These are phyloP conservation scores for Posidonia oceanica DNA, from an alignment of 116 monocot genomes.

Conservation along the genomic window DNA sequence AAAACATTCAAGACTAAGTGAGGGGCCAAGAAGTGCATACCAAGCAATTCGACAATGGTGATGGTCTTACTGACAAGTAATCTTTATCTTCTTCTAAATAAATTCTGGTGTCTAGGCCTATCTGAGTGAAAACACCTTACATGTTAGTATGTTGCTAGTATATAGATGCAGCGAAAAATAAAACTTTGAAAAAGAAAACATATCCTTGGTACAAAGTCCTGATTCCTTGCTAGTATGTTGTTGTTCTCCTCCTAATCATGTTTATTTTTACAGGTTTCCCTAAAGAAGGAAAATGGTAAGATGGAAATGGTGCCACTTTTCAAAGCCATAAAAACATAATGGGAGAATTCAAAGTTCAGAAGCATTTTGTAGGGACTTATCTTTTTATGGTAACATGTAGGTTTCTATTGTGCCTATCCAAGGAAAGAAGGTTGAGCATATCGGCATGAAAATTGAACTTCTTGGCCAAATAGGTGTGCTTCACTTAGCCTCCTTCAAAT, in stretches of 20 bases:
- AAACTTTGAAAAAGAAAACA: too few relatives aligned
- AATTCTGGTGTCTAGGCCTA: too few relatives aligned
- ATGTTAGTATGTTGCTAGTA: too few relatives aligned
- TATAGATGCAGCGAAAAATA: too few relatives aligned
- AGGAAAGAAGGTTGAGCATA: constrained; percentile 89
- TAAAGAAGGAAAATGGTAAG: constrained; percentile 94
- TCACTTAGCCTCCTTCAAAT: neutral
- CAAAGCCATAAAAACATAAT: constrained; percentile 76
- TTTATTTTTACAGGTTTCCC: constrained; percentile 37
- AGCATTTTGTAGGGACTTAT: neutral
- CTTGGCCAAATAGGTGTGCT: constrained; percentile 83
- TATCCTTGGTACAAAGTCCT: too few relatives aligned
- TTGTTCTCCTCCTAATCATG: neutral
- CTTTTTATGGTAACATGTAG: constrained; percentile 18
- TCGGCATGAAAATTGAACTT: constrained; percentile 80
- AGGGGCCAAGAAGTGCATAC: too few relatives aligned
- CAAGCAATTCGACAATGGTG: too few relatives aligned
- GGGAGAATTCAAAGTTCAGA: constrained; percentile 13
- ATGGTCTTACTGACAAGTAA: too few relatives aligned
- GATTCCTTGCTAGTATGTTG: too few relatives aligned
- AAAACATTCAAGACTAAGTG: too few relatives aligned
- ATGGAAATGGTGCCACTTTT: constrained; percentile 60
- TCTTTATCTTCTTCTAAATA: too few relatives aligned
- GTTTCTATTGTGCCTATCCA: constrained; percentile 64
- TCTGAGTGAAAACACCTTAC: too few relatives aligned